Percentiles rank a stretch among this genome's conserved stretches.
These are phyloP conservation scores for Globisporangium okanoganense DNA, from an alignment of 352 stramenopile genomes.

Conservation along the genomic window DNA sequence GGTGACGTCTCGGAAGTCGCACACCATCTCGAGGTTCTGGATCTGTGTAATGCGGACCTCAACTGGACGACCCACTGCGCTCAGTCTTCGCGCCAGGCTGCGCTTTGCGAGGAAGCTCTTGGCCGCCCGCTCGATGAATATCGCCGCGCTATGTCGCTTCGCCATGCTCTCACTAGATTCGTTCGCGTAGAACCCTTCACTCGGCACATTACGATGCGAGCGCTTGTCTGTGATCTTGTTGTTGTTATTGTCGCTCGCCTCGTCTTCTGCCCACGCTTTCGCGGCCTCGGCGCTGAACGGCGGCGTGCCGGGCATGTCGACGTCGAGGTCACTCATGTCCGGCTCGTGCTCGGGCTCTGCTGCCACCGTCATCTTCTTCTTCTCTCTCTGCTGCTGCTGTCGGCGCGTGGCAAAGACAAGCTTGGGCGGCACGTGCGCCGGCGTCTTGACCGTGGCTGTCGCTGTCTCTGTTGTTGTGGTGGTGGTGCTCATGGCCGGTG, in stretches of 20 bases:
- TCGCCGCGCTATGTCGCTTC: conserved; percentile 31
- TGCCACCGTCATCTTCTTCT: conserved; percentile 1
- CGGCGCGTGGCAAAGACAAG: conserved; percentile 5
- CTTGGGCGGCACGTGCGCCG: conserved; percentile 4
- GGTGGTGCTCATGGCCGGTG: conserved; percentile 1
- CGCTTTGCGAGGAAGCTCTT: conserved; percentile 35
- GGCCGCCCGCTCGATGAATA: conserved; percentile 29
- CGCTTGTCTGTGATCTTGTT: conserved; percentile 15
- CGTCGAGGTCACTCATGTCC: conserved; percentile 21
- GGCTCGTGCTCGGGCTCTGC: conserved; percentile 22
- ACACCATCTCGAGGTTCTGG: conserved; percentile 61
- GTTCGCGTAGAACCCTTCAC: conserved; percentile 9
- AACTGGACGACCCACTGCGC: conserved; percentile 53
- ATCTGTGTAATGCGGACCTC: conserved; percentile 50
- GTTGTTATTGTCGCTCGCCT: neutral
- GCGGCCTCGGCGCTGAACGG: conserved; percentile 37
- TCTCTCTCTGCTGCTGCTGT: neutral
- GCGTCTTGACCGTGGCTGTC: neutral
- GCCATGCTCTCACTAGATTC: conserved; percentile 29
- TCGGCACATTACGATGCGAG: conserved; percentile 9
- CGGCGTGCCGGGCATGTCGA: conserved; percentile 63
- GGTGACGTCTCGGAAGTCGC: conserved; percentile 66
- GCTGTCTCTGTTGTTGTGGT: neutral
- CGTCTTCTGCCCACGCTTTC: conserved; percentile 25
- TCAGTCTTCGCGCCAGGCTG: conserved; percentile 35